Conservation (phyloP, 805 yeast genomes). For the Saccharomycopsis oosterbeekiorum region DNA sequence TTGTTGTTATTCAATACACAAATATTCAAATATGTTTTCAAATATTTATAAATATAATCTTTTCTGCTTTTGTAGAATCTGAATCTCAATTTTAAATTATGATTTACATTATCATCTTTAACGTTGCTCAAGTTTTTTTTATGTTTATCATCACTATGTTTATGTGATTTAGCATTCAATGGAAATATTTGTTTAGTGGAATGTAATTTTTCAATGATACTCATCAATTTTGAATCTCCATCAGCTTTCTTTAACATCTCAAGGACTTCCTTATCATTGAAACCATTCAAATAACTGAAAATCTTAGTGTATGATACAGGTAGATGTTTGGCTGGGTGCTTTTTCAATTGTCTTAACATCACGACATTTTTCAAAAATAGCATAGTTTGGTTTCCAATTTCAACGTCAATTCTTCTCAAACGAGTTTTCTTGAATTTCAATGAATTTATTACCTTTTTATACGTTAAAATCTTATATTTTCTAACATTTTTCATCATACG, state of each 20-base stretch:
- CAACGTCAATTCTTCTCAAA: not conserved
- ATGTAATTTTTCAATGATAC: not conserved
- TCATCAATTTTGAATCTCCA: not conserved
- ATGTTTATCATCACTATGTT: not conserved
- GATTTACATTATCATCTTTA: not conserved
- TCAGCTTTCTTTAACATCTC: not conserved
- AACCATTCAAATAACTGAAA: not conserved
- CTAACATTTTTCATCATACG: not conserved
- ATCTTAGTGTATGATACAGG: not conserved
- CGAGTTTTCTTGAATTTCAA: not conserved
- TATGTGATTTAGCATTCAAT: not conserved
- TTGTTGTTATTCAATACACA: not conserved
- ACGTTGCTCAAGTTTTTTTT: not conserved
- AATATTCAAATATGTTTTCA: not conserved
- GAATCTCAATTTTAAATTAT: not conserved
- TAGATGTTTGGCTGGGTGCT: not conserved
- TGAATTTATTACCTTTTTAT: not conserved
- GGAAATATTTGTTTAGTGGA: not conserved
- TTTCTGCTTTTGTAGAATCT: not conserved
- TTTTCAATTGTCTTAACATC: not conserved
- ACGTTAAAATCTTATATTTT: not conserved
- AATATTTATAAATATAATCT: not conserved
- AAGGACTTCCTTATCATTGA: not conserved
- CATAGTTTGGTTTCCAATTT: not conserved
- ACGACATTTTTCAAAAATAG: not conserved